Base-by-base conservation (phyloP, 1,139 yeast species). In the Blastobotrys malaysiensis region DNA sequence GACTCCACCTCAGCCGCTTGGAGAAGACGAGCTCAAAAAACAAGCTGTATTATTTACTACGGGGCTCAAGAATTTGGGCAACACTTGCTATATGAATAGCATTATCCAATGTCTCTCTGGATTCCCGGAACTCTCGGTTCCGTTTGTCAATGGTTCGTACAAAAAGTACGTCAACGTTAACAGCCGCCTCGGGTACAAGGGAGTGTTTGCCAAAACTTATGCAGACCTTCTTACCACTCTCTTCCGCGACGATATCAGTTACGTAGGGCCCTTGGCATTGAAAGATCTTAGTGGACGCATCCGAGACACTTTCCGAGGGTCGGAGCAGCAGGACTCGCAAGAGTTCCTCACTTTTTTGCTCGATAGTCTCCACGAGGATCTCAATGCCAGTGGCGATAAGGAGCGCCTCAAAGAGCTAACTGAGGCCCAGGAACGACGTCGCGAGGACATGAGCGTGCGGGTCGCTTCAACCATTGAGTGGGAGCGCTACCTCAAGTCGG, bases 61-160 rank as follows among this genome's bases (percentile, higher is more conserved):
- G 0, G 96, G 97, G 0, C 74, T 93, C 39, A 78, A 78, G 51
- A 93, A 93, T 65, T 76, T 88, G 59, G 97, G 98, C 0, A 93
- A 90, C 65, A 87, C 97, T 0, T 93, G 99, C 69, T 93, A 93
- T 69, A 86, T 93, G 84, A 93, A 93, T 69, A 88, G 97, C 64
- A 80, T 93, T 55, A 71, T 93, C 16, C 99, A 93, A 69, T 91
- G 98, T 66, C 72, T 93, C 43, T 69, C 79, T 9, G 83, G 83
- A 1, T 78, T 83, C 0, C 73, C 75, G 6, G 74, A 75, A 51
- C 64, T 82, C 16, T 70, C 78, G 1, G 68, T 69, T 20, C 71
- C 81, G 52, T 82, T 84, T 61, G 65, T 79, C 26, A 76, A 77
- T 55, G 81, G 82, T 27, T 75, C 84, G 1, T 91, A 86, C 69